Evolutionary conservation across 2,329 filamentous ascomycete species (phyloP), one percentile per base, ranked within the genome.

Genomic region (Alternaria consortialis): DNA sequence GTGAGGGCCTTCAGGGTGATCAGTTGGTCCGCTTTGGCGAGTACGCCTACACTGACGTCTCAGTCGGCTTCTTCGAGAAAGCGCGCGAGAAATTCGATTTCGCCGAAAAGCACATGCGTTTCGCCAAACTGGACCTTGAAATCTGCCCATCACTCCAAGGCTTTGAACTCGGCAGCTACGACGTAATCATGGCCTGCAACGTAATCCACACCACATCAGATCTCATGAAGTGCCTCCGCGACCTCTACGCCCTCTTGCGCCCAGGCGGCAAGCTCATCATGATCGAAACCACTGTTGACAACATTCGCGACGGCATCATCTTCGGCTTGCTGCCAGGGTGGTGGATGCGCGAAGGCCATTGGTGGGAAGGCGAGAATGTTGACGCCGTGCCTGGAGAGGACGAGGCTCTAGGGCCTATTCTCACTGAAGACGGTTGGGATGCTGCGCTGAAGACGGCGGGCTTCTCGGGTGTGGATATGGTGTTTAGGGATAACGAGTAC

Each of bases 371-470:
- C n/a, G 57, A 60, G 1, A 44, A 60, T 17, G 57, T 51, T 12
- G 53, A 56, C 39, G 53, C 53, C 7, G 31, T 56, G 3, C 51
- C 57, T 1, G 57, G 51, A 7, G 58, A 60, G 20, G 44, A 60
- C 39, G 46, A 52, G 46, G 47, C 39, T 23, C 13, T 53, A 27
- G 55, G 55, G 4, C 59, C 59, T 13, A 44, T 54, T 36, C 23
- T 63, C 5, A 56, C 58, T 12, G 46, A 61, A 51, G 42, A 56
- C 15, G 29, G 65, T 37, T 78, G 74, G 75, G 65, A 75, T 50
- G 66, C 29, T 17, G 48, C 43, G 5, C 37, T 66, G 7, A 60
- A 55, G 42, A 54, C 31, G 2, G 42, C 40, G 11, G 57, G 60
- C 23, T 64, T 63, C 51, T 50, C 56, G 1, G 53, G 59, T n/a